Evolutionary conservation across 768 basidiomycete species (phyloP).

Genomic region (Gyrodon lividus): DNA sequence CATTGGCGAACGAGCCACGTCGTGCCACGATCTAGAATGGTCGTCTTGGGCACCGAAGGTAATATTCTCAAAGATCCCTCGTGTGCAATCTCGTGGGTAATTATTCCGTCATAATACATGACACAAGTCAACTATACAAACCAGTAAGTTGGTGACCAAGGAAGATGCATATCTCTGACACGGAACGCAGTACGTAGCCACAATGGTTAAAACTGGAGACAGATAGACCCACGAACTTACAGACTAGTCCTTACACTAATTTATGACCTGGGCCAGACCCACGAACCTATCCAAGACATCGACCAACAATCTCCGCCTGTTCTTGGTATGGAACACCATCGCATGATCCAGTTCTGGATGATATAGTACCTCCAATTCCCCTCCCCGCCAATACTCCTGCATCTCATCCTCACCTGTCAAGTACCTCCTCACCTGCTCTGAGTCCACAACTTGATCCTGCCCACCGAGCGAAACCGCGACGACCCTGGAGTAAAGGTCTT

Average conservation of each 20-base stretch:
- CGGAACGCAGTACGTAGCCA: too few species aligned
- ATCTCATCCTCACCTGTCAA: slow-evolving; percentile 34
- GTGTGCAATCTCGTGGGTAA: too few species aligned
- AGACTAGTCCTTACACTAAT: not conserved
- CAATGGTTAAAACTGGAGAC: too few species aligned
- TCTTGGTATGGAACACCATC: slow-evolving; percentile 36
- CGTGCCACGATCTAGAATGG: too few species aligned
- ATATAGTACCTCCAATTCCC: slow-evolving; percentile 39
- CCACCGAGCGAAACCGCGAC: slow-evolving; percentile 40
- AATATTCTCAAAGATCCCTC: too few species aligned
- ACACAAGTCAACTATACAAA: too few species aligned
- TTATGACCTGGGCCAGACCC: not conserved
- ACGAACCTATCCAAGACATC: slow-evolving; percentile 34
- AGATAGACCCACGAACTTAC: not conserved
- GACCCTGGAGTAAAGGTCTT: slow-evolving; percentile 41
- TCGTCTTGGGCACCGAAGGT: too few species aligned
- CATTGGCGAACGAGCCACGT: too few species aligned
- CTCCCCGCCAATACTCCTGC: slow-evolving; percentile 27
- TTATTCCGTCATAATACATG: too few species aligned
- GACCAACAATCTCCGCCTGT: slow-evolving; percentile 29
- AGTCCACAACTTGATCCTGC: slow-evolving; percentile 43
- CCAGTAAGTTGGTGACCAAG: too few species aligned
- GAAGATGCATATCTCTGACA: too few species aligned
- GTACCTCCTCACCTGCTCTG: slow-evolving; percentile 38
- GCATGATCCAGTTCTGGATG: slow-evolving; percentile 41